Evolutionary conservation across 2,329 filamentous ascomycete genomes (phyloP).

Genomic region (Coniella lustricola): DNA sequence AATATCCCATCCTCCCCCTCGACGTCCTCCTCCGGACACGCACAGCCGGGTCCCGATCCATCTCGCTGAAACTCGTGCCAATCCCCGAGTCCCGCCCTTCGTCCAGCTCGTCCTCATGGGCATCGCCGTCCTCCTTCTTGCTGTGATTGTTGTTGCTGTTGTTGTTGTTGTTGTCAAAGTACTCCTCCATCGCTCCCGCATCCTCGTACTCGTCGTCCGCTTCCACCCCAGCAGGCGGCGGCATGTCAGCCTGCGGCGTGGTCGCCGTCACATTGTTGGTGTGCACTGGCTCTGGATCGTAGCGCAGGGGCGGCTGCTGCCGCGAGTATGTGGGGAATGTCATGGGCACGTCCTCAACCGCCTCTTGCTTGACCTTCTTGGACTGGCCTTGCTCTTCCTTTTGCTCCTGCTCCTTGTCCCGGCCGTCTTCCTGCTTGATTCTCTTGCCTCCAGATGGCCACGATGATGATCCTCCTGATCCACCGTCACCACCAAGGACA

Average conservation of each 20-base stretch:
- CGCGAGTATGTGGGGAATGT: constrained; percentile 13
- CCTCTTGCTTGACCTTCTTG: constrained; percentile 9
- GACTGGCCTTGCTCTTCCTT: not conserved
- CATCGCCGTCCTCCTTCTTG: constrained; percentile 19
- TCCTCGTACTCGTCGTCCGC: constrained; percentile 24
- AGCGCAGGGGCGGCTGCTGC: constrained; percentile 14
- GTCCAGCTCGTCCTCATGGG: no score
- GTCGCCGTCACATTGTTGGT: not conserved
- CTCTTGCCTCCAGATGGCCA: not conserved
- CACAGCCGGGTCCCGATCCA: not conserved
- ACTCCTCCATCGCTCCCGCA: constrained; percentile 21
- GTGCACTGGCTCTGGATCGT: constrained; percentile 22
- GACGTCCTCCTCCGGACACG: constrained; percentile 10
- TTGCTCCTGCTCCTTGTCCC: no score
- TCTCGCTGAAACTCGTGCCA: constrained; percentile 44
- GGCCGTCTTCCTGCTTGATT: constrained; percentile 30
- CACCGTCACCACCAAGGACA: constrained; percentile 22
- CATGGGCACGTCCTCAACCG: constrained; percentile 14
- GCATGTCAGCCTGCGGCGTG: not conserved
- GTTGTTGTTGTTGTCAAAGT: no score
- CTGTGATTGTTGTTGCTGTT: no score
- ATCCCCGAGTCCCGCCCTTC: constrained; percentile 39
- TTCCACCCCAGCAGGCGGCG: constrained; percentile 25
- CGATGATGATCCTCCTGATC: constrained; percentile 24
- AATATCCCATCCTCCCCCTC: not conserved